Conservation (phyloP, 2,329 filamentous ascomycete species). For the Helotiales sp. region DNA sequence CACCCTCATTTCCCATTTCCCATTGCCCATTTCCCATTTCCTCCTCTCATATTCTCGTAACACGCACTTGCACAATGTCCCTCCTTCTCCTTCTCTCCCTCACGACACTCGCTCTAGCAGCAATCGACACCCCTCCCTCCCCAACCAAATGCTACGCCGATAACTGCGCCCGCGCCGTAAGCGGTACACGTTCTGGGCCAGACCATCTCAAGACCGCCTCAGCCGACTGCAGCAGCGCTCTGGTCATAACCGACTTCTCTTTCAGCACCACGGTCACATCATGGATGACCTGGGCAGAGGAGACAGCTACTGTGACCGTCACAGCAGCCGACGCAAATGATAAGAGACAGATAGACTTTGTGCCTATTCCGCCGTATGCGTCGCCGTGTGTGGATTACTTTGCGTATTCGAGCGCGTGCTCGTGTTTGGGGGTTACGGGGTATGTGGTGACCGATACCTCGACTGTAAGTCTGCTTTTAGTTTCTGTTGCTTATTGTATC, state of each 20-base stretch:
- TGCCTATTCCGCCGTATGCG: slow-evolving; percentile 36
- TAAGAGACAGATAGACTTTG: slow-evolving; percentile 10
- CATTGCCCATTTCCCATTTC: neutral
- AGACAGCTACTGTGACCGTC: slow-evolving; percentile 17
- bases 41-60: neutral
- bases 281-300: slow-evolving; percentile 12
- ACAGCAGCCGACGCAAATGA: neutral
- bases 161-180: slow-evolving; percentile 34
- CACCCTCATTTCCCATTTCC: neutral
- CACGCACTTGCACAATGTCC: neutral
- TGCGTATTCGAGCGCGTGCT: slow-evolving; percentile 37
- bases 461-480: slow-evolving; percentile 24
- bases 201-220: slow-evolving; percentile 22
- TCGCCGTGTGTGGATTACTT: slow-evolving; percentile 26
- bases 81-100: neutral
- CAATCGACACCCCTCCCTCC: neutral
- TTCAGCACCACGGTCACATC: neutral
- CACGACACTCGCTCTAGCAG: neutral
- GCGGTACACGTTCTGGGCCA: slow-evolving; percentile 25
- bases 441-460: slow-evolving; percentile 23
- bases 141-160: slow-evolving; percentile 25
- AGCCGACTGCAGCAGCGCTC: slow-evolving; percentile 30
- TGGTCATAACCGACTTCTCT: slow-evolving; percentile 21
- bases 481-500: neutral
- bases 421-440: slow-evolving; percentile 33